These are phyloP conservation scores for Backusella circina DNA, from an alignment of 192 early-diverging fungal genomes.

Conservation along the genomic window DNA sequence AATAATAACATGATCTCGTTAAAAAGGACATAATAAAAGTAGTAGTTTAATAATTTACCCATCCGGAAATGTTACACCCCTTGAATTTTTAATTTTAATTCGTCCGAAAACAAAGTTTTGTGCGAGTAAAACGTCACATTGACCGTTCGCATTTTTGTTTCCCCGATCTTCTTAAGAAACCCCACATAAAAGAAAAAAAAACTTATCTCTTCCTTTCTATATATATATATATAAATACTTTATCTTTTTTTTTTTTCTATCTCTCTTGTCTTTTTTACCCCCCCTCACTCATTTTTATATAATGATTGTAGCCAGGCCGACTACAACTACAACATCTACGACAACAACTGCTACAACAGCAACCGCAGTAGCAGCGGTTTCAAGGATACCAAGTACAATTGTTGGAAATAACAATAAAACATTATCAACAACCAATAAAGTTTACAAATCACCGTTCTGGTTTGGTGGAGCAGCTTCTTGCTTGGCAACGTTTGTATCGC, in stretches of 20 bases:
- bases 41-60: background rate
- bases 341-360: background rate
- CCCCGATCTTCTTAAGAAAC: background rate
- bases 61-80: conserved; percentile 1
- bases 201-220: background rate
- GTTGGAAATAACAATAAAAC: background rate
- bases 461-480: conserved; percentile 50
- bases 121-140: conserved; percentile 4
- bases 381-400: background rate
- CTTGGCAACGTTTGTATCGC: conserved; percentile 59
- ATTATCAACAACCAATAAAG: background rate
- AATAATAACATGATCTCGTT: background rate
- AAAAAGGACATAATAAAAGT: background rate
- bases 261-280: background rate
- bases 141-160: conserved; percentile 2
- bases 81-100: conserved; percentile 3
- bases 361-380: background rate
- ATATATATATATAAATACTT: background rate
- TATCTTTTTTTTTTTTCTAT: background rate
- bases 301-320: background rate
- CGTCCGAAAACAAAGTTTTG: conserved; percentile 2
- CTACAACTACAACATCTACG: background rate
- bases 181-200: background rate
- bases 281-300: background rate
- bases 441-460: conserved; percentile 27